Evolutionary conservation across 768 basidiomycete genomes (phyloP).

Genomic region (Coprinopsis sp.): DNA sequence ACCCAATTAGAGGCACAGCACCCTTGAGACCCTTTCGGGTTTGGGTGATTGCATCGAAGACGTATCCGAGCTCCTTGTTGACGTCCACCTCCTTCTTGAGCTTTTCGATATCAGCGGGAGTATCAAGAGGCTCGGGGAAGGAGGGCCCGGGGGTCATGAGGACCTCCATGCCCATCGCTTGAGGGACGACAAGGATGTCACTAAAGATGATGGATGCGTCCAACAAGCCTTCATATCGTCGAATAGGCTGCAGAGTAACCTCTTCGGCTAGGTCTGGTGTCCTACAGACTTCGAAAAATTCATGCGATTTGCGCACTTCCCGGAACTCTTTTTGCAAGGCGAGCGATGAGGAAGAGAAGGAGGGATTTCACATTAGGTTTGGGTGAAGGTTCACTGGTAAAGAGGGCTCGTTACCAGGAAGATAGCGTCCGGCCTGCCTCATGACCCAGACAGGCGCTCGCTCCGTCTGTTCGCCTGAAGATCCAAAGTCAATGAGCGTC

Average conservation of each 20-base stretch:
- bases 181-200: conserved; percentile 96
- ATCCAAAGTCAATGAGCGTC: conserved; percentile 3
- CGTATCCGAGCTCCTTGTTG: conserved; percentile 82
- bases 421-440: conserved; percentile 94
- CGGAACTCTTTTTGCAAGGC: conserved; percentile 66
- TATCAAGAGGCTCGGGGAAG: conserved; percentile 82
- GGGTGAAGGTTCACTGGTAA: conserved; percentile 4
- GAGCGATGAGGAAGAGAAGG: conserved; percentile 10
- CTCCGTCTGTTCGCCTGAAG: conserved; percentile 76
- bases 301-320: conserved; percentile 76
- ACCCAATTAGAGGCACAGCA: conserved; percentile 93
- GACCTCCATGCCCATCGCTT: conserved; percentile 95
- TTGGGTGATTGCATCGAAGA: conserved; percentile 86
- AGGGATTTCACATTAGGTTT: conserved; percentile 2
- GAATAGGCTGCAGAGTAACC: conserved; percentile 91
- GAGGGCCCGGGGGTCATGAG: conserved; percentile 90
- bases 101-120: conserved; percentile 65
- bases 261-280: conserved; percentile 85
- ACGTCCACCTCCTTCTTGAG: conserved; percentile 67
- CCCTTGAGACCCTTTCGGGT: conserved; percentile 80
- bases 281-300: conserved; percentile 94
- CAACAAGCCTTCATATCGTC: conserved; percentile 77
- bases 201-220: conserved; percentile 98
- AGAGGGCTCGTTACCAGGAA: conserved; percentile 62
- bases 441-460: conserved; percentile 98